Conservation (phyloP, 2,329 filamentous ascomycete species). For the Stemphylium lycopersici region DNA sequence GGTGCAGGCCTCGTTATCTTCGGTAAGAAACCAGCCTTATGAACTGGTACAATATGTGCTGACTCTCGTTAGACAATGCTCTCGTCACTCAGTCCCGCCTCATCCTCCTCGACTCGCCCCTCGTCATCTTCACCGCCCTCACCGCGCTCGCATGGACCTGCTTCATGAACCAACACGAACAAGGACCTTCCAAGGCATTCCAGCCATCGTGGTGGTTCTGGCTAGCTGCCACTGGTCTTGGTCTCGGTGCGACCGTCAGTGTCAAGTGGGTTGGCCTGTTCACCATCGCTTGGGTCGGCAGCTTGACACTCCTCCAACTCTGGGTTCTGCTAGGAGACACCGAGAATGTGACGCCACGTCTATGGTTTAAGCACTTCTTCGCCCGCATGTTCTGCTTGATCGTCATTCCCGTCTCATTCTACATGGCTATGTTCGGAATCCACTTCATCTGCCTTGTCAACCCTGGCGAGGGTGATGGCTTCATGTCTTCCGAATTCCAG, state of each 20-base stretch:
- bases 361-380: constrained; percentile 94
- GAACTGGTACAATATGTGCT: constrained; percentile 15
- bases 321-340: constrained; percentile 93
- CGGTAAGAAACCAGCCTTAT: constrained; percentile 59
- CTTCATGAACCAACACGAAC: constrained; percentile 96
- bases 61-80: constrained; percentile 75
- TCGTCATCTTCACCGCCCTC: constrained; percentile 91
- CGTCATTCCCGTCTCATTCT: constrained; percentile 85
- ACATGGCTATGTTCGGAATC: constrained; percentile 96
- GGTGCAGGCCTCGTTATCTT: constrained; percentile 90
- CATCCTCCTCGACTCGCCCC: constrained; percentile 93
- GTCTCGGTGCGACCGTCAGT: constrained; percentile 86
- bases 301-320: constrained; percentile 86
- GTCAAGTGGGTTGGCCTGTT: constrained; percentile 99
- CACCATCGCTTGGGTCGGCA: constrained; percentile 97
- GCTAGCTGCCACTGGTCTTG: constrained; percentile 84
- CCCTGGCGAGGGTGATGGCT: constrained; percentile 95
- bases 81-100: constrained; percentile 92
- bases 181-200: constrained; percentile 88
- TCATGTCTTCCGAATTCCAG: constrained; percentile 99
- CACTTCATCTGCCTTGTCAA: constrained; percentile 94
- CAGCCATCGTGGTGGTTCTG: constrained; percentile 96
- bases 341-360: constrained; percentile 80
- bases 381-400: constrained; percentile 91
- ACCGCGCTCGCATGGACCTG: constrained; percentile 89